Base-by-base conservation (phyloP, 345 rosid genomes). In the Moricandia arvensis region DNA sequence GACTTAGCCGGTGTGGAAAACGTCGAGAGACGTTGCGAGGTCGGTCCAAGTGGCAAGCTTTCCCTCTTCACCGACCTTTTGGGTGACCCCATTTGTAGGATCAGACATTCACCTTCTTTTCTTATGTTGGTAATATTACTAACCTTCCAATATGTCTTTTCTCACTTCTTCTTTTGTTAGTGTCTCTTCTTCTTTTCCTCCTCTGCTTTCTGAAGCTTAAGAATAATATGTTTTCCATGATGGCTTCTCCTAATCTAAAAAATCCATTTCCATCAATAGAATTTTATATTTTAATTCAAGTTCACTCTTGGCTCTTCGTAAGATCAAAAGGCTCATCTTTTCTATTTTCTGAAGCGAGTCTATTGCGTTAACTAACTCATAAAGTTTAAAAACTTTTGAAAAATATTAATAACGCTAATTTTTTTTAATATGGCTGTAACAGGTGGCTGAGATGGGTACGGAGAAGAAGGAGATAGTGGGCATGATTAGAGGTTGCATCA, bases 61-160 rank as follows among this genome's bases (percentile, higher is more conserved):
- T 87, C 94, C 82, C 88, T 93, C 77, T 95, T 86, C 87, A 93
- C 99, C 81, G 98, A 95, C 85, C 97, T 90, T 81, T 73, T 93
- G 33, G 99, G 99, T 75, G 98, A 95, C 88, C 99, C 99, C 15
- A 83, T 93, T 72, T 89, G 97, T 93, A 83, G 99, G 80, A 93
- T 93, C 87, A 97, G 99, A 87, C 87, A 95, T 82, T 93, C 97
- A 58, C 97, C 98, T 71, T 91, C 94, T 76, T 93, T 83, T 66
- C 97, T 89, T 83, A 95, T 95, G 98, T 89, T 95, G 99, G 99
- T 95, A 82, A 65, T 29, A 3, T 49, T 21, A 16, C 66, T 7
- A 8, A 6, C 5, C 30, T 9, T 31, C 2, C 2, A 8, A 37
- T 17, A 43, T 55, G 13, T 24, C 63, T 34, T 57, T 24, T 6